Evolutionary conservation across 2,329 filamentous ascomycete species (phyloP).

Genomic region (Cercospora sp.): DNA sequence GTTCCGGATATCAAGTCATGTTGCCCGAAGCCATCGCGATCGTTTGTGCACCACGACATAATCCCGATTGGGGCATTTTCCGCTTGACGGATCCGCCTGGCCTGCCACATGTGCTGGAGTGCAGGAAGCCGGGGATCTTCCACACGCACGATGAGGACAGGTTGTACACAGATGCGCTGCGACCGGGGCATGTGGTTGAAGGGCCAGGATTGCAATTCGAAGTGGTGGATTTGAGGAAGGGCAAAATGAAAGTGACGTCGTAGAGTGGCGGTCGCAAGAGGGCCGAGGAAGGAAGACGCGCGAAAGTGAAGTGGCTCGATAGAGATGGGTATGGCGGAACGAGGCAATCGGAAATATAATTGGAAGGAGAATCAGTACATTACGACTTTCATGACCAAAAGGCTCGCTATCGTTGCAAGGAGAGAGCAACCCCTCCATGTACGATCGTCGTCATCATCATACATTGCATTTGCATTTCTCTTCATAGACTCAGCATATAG

Average conservation of each 20-base stretch:
- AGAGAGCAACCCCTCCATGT: not conserved
- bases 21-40: conserved; percentile 95
- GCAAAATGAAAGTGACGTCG: conserved; percentile 1
- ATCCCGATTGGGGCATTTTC: conserved; percentile 83
- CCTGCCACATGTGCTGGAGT: conserved; percentile 78
- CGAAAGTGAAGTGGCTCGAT: conserved; percentile 1
- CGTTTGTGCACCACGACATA: conserved; percentile 84
- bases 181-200: conserved; percentile 61
- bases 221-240: conserved; percentile 61
- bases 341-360: not conserved
- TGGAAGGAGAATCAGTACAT: not conserved
- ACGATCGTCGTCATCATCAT: conserved; percentile 1
- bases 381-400: not conserved
- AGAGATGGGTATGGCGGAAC: conserved; percentile 7
- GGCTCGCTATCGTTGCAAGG: not conserved
- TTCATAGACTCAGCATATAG: not conserved
- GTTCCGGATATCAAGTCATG: conserved; percentile 93
- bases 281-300: not conserved
- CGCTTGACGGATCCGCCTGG: conserved; percentile 91
- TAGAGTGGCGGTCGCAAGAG: conserved; percentile 1
- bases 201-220: conserved; percentile 61
- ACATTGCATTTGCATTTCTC: not conserved
- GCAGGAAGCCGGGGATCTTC: conserved; percentile 76
- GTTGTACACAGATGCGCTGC: conserved; percentile 72
- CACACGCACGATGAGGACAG: conserved; percentile 72